phyloP scores from a whole-genome alignment of 1,284 basidiomycete species.

The Serendipita sp. region DNA sequence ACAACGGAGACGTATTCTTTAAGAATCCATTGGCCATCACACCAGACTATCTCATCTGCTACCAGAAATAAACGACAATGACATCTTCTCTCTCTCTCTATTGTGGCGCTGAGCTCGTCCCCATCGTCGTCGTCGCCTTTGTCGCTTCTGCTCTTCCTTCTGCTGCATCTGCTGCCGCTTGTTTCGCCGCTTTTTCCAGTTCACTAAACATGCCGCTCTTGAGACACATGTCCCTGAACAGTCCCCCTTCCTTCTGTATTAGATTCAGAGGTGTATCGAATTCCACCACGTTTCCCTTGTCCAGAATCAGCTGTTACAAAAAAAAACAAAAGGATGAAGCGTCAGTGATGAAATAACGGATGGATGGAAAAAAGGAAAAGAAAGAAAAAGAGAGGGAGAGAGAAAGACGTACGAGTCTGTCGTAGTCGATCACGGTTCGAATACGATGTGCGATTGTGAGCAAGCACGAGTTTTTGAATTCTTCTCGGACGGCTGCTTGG shows the following conservation, averaged over 20 bases:
- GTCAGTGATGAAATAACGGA: neutral
- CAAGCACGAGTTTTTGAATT: conserved; percentile 41
- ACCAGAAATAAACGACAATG: neutral
- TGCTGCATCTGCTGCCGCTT: neutral
- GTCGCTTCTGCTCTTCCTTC: neutral
- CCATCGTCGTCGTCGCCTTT: neutral
- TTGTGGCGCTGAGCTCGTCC: neutral
- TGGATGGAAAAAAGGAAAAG: neutral
- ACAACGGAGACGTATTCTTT: neutral
- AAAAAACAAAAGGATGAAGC: neutral
- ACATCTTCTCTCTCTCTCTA: neutral
- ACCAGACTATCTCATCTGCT: neutral
- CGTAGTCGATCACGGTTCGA: conserved; percentile 3
- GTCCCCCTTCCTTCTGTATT: conserved; percentile 24
- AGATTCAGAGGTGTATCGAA: conserved; percentile 31
- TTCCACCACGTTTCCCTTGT: conserved; percentile 19
- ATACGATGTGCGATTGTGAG: conserved; percentile 30
- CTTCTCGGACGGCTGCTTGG: conserved; percentile 65
- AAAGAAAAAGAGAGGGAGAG: neutral
- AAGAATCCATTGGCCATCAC: neutral
- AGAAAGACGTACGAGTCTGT: neutral
- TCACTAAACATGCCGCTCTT: conserved; percentile 30
- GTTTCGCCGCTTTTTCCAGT: conserved; percentile 16
- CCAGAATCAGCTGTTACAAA: neutral
- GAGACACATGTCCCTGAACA: conserved; percentile 31